phyloP scores from a whole-genome alignment of 2,329 filamentous ascomycete species.

The Microdochium bolleyi region DNA sequence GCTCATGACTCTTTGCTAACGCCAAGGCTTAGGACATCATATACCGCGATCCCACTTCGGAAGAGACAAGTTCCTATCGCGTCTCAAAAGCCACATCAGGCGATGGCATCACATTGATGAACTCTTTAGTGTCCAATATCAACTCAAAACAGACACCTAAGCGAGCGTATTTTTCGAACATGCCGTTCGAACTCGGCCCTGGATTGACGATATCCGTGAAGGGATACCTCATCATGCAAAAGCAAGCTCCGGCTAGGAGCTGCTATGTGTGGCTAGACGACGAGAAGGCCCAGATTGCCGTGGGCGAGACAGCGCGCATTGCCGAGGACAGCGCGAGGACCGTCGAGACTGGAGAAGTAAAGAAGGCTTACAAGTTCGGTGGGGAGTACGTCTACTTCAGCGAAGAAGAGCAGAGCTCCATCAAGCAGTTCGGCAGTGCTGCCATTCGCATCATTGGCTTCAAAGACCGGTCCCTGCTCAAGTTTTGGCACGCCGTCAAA shows the following conservation, averaged over 20 bases:
- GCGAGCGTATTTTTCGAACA: slow-evolving; percentile 74
- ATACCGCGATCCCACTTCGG: slow-evolving; percentile 68
- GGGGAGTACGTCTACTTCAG: slow-evolving; percentile 83
- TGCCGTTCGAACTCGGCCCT: slow-evolving; percentile 83
- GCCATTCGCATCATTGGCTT: slow-evolving; percentile 88
- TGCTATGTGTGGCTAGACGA: slow-evolving; percentile 84
- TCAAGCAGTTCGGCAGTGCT: slow-evolving; percentile 75
- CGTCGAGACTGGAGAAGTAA: slow-evolving; percentile 73
- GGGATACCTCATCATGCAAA: slow-evolving; percentile 83
- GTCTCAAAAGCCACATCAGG: slow-evolving; percentile 59
- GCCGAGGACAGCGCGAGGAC: slow-evolving; percentile 70
- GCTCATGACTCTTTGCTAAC: slow-evolving; percentile 9
- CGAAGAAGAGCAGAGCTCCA: slow-evolving; percentile 69
- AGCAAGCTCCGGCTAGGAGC: slow-evolving; percentile 70
- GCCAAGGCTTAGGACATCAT: slow-evolving; percentile 65
- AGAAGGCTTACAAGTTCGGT: slow-evolving; percentile 93
- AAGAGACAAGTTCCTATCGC: slow-evolving; percentile 51
- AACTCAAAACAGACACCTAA: slow-evolving; percentile 85
- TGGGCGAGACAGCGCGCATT: slow-evolving; percentile 64
- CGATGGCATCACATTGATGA: slow-evolving; percentile 71
- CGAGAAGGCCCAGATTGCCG: slow-evolving; percentile 76
- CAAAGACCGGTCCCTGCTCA: slow-evolving; percentile 69
- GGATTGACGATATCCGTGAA: slow-evolving; percentile 83
- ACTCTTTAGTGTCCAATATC: slow-evolving; percentile 76
- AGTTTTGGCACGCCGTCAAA: slow-evolving; percentile 76